Evolutionary conservation across 2,329 filamentous ascomycete genomes (phyloP).

Genomic region (Alternaria alternata): DNA sequence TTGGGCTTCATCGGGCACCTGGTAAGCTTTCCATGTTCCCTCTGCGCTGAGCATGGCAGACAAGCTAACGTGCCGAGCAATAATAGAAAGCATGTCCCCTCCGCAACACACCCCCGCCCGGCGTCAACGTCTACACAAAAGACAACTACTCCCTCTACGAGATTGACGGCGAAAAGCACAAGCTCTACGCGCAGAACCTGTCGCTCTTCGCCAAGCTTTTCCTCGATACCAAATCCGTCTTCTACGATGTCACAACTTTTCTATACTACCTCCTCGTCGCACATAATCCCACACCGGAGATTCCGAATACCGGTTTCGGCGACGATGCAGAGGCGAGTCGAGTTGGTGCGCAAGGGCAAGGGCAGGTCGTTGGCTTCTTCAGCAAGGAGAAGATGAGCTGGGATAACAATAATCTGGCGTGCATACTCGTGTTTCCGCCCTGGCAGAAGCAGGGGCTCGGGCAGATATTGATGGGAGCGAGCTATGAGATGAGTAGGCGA

Average conservation of each 20-base stretch:
- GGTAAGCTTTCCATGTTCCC: conserved; percentile 15
- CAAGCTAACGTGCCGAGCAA: neutral
- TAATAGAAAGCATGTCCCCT: conserved; percentile 55
- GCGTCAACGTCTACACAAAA: conserved; percentile 77
- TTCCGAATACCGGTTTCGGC: conserved; percentile 42
- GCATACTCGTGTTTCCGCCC: conserved; percentile 93
- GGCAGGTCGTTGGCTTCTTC: conserved; percentile 90
- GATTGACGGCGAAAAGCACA: conserved; percentile 87
- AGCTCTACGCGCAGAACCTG: conserved; percentile 92
- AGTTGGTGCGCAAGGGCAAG: conserved; percentile 9
- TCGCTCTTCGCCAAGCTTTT: conserved; percentile 97
- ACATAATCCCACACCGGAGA: conserved; percentile 59
- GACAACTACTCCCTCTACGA: conserved; percentile 89
- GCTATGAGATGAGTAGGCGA: conserved; percentile 86
- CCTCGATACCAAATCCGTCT: conserved; percentile 97
- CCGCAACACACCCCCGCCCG: conserved; percentile 63
- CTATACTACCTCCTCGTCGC: conserved; percentile 93
- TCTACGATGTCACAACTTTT: conserved; percentile 94
- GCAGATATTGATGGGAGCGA: conserved; percentile 87
- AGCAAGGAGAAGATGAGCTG: conserved; percentile 98
- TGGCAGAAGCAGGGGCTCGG: conserved; percentile 93
- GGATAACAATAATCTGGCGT: conserved; percentile 98
- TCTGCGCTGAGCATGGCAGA: neutral
- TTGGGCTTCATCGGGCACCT: conserved; percentile 58
- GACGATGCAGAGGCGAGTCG: neutral